These are phyloP conservation scores for Teratosphaeria pseudoeucalypti DNA, from an alignment of 2,329 filamentous ascomycete species.

Conservation along the genomic window DNA sequence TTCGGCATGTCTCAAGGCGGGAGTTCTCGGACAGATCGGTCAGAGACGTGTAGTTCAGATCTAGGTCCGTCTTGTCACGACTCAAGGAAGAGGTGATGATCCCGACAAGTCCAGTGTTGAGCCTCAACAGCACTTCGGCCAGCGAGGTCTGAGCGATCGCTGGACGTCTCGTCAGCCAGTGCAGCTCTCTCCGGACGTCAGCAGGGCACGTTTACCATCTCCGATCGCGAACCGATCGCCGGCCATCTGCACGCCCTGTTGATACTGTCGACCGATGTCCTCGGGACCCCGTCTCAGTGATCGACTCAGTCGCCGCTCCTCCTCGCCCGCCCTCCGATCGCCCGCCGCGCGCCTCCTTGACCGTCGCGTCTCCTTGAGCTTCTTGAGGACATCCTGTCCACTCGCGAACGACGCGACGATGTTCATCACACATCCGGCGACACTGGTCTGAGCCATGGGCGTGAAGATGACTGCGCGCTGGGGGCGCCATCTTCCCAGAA, in stretches of 20 bases:
- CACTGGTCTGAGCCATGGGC: constrained; percentile 12
- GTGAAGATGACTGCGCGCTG: neutral
- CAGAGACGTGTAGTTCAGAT: constrained; percentile 34
- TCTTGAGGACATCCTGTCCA: constrained; percentile 36
- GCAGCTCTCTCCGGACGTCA: neutral
- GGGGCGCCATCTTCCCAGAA: neutral
- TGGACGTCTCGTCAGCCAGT: constrained; percentile 12
- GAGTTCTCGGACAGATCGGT: constrained; percentile 37
- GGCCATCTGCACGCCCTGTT: constrained; percentile 26
- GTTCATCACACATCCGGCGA: constrained; percentile 25
- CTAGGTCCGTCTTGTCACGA: constrained; percentile 22
- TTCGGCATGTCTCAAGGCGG: constrained; percentile 33
- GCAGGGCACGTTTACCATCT: constrained; percentile 28
- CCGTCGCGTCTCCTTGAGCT: constrained; percentile 25
- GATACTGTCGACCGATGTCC: constrained; percentile 35
- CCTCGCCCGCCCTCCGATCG: constrained; percentile 11
- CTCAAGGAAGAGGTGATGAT: constrained; percentile 37
- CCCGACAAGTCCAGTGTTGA: constrained; percentile 37
- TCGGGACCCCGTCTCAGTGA: constrained; percentile 32
- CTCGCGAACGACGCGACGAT: constrained; percentile 36
- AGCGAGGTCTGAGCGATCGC: constrained; percentile 37
- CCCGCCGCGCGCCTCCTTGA: constrained; percentile 6
- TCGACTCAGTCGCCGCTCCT: constrained; percentile 30
- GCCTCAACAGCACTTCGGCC: constrained; percentile 34
- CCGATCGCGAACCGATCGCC: constrained; percentile 33